phyloP scores from a whole-genome alignment of 2,329 filamentous ascomycete species.

The Penicillium sp. region DNA sequence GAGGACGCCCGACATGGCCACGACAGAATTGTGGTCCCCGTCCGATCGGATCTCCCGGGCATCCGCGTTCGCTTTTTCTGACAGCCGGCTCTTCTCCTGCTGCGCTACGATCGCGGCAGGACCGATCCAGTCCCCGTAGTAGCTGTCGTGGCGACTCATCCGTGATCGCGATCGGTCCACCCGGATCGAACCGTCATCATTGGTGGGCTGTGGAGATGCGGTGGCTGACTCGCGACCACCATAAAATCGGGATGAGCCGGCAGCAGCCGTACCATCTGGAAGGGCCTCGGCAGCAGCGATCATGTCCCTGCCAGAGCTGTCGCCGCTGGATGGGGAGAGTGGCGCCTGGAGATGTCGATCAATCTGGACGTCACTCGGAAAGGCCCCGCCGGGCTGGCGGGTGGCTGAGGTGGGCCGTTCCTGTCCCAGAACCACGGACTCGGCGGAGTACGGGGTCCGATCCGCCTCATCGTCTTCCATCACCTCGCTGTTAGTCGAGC shows the following conservation, averaged over 20 bases:
- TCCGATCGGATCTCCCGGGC: conserved; percentile 25
- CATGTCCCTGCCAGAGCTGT: conserved; percentile 70
- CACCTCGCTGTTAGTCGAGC: conserved; percentile 71
- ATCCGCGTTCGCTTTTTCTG: conserved; percentile 14
- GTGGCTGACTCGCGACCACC: conserved; percentile 19
- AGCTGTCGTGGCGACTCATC: conserved; percentile 41
- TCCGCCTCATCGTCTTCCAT: conserved; percentile 76
- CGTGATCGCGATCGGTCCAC: conserved; percentile 15
- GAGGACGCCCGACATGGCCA: conserved; percentile 22
- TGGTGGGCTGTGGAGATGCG: conserved; percentile 20
- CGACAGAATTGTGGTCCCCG: conserved; percentile 23
- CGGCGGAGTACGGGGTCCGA: conserved; percentile 66
- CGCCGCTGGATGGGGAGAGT: conserved; percentile 78
- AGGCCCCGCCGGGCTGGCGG: conserved; percentile 90
- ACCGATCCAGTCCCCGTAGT: conserved; percentile 60
- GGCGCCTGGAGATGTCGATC: conserved; percentile 82
- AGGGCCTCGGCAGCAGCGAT: conserved; percentile 62
- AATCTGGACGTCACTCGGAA: conserved; percentile 90
- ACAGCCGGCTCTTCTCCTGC: conserved; percentile 27
- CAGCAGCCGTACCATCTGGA: conserved; percentile 50
- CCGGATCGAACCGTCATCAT: conserved; percentile 11
- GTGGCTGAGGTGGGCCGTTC: conserved; percentile 45
- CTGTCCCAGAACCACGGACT: conserved; percentile 47
- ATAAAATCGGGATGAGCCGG: conserved; percentile 42
- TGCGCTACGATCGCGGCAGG: conserved; percentile 40